Evolutionary conservation across 208 protist species (phyloP), one percentile per base, ranked within the genome.

Genomic region (Crithidia expoeki): DNA sequence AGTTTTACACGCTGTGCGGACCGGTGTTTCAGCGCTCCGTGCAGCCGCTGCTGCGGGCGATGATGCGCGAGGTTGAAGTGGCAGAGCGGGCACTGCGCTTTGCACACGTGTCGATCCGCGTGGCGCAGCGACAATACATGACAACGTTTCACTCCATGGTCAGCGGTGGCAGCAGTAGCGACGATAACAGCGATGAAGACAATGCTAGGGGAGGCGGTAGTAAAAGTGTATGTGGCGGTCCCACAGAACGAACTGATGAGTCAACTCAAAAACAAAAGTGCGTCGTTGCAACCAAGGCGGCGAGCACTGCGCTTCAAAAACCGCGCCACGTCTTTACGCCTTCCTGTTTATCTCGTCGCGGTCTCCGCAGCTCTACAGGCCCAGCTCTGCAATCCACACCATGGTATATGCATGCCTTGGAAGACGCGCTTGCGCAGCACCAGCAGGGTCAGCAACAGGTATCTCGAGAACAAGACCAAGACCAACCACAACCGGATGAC

Each of bases 31-130:
- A 68, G 17, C 51, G 62, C 16, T 75, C 74, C 6, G 67, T 77
- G 28, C 75, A 75, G 38, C 75, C 65, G 51, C 79, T 84, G 38
- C 46, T 95, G 36, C 79, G 76, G 30, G 80, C 71, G 12, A 72
- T 95, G 79, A 66, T 95, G 60, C 79, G 71, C 34, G 71, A 81
- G 42, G 61, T 90, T 1, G 83, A 91, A 66, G 83, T 88, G 60
- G 75, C 79, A 21, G 78, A 89, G 59, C 80, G 80, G n/a, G 62
- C 52, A 17, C n/a, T 85, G 55, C 68, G 67, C 44, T 68, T 72
- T 42, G 67, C 76, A 21, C 51, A 75, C 28, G 44, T 59, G 3
- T 65, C 57, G 17, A 44, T 72, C 30, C 46, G 51, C 30, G 55
- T 72, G 2, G 76, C 68, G 23, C 72, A 70, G n/a, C 68, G 68